Percentiles rank a stretch among this genome's conserved stretches.
Conservation (phyloP, 1,284 basidiomycete species). For the Xanthoconium separans region DNA sequence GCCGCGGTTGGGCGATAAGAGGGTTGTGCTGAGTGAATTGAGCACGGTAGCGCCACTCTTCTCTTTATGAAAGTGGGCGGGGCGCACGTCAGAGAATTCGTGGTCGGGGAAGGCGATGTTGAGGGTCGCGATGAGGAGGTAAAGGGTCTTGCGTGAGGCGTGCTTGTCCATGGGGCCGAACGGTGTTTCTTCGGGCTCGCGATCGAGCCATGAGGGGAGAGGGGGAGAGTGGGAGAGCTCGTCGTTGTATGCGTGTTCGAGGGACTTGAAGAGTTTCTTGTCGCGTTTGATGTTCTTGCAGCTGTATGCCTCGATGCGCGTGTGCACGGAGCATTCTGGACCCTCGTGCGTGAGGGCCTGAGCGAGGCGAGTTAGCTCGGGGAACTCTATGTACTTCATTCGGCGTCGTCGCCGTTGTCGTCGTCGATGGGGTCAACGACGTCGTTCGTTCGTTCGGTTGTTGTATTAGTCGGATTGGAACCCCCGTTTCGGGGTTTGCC, state of each 20-base stretch:
- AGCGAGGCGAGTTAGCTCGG: slow-evolving; percentile 77
- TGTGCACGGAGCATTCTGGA: slow-evolving; percentile 88
- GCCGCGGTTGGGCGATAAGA: slow-evolving; percentile 64
- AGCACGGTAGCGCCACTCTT: slow-evolving; percentile 77
- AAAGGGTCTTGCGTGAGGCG: slow-evolving; percentile 83
- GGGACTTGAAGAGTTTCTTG: slow-evolving; percentile 92
- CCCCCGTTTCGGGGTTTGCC: no score
- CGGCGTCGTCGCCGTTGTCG: neutral
- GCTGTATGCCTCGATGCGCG: slow-evolving; percentile 95
- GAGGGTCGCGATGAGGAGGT: slow-evolving; percentile 93
- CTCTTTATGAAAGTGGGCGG: slow-evolving; percentile 88
- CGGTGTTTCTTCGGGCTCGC: slow-evolving; percentile 70
- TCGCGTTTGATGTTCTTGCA: slow-evolving; percentile 98
- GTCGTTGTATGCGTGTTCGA: slow-evolving; percentile 85
- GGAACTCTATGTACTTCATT: slow-evolving; percentile 93
- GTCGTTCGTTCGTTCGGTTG: neutral
- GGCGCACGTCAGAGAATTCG: slow-evolving; percentile 92
- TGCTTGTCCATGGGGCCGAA: slow-evolving; percentile 78
- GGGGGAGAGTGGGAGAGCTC: slow-evolving; percentile 71
- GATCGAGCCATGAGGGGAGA: slow-evolving; percentile 68
- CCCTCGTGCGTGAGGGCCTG: slow-evolving; percentile 84
- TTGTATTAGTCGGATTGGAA: no score
- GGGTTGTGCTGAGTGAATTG: slow-evolving; percentile 77
- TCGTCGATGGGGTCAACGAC: neutral
- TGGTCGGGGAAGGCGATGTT: slow-evolving; percentile 98